Evolutionary conservation across 2,329 filamentous ascomycete species (phyloP).

Genomic region (Pseudogymnoascus sp.): DNA sequence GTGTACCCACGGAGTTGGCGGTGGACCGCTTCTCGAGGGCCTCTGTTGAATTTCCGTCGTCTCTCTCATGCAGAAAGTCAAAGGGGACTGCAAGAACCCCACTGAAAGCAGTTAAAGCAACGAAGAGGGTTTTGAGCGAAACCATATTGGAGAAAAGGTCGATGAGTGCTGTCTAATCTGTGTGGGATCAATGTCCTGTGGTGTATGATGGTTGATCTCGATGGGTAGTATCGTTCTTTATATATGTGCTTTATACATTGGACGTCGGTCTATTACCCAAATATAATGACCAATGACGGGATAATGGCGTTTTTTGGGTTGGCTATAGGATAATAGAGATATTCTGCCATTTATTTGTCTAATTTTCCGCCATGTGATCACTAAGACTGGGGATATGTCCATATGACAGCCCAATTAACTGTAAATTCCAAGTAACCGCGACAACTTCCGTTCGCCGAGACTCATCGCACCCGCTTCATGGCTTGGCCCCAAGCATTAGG

Average conservation of each 20-base stretch:
- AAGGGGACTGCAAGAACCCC: neutral
- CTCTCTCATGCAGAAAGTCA: neutral
- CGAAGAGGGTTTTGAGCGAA: slow-evolving; percentile 33
- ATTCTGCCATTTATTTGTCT: neutral
- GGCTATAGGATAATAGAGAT: neutral
- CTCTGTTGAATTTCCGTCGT: neutral
- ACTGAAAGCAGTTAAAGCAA: slow-evolving; percentile 30
- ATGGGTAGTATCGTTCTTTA: neutral
- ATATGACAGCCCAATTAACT: neutral
- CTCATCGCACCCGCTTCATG: neutral
- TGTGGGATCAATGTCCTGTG: neutral
- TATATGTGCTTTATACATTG: neutral
- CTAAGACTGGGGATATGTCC: neutral
- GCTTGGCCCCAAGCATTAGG: neutral
- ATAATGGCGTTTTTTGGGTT: neutral
- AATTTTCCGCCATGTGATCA: neutral
- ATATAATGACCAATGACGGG: neutral
- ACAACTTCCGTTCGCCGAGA: neutral
- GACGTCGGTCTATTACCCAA: neutral
- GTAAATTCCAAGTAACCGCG: neutral
- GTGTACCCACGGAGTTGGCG: slow-evolving; percentile 40
- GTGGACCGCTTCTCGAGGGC: slow-evolving; percentile 27
- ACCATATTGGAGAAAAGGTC: slow-evolving; percentile 30
- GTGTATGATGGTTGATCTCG: neutral
- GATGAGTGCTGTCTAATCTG: neutral